Evolutionary conservation across 1,284 basidiomycete species (phyloP).

Genomic region (Trichosporon coremiiforme): DNA sequence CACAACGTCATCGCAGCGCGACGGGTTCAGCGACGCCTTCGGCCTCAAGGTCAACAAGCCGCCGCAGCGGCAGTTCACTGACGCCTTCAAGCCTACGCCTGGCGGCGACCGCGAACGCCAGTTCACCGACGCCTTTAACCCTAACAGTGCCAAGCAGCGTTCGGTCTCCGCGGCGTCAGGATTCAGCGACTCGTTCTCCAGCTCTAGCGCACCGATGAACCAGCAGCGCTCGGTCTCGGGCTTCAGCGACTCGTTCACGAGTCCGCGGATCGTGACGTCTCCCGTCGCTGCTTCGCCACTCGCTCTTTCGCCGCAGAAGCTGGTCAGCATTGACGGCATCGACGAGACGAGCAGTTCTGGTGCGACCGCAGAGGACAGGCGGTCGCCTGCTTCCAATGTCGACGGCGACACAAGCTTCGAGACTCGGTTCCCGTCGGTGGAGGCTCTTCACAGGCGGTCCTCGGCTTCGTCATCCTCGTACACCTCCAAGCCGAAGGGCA

Average conservation of each 20-base stretch:
- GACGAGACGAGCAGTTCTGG: not conserved
- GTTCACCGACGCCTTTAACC: constrained; percentile 14
- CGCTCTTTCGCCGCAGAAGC: constrained; percentile 6
- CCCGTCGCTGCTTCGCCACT: not conserved
- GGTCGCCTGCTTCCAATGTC: constrained; percentile 32
- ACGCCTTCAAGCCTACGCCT: not conserved
- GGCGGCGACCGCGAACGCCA: not conserved
- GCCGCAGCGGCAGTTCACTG: constrained; percentile 15
- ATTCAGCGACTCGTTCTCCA: constrained; percentile 25
- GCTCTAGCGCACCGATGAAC: not conserved
- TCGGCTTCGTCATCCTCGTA: not conserved
- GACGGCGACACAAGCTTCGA: constrained; percentile 48
- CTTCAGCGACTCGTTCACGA: constrained; percentile 14
- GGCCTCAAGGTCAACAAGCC: not conserved
- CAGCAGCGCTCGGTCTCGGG: constrained; percentile 4
- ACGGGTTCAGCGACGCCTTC: constrained; percentile 11
- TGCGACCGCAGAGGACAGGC: not conserved
- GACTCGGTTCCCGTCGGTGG: constrained; percentile 52
- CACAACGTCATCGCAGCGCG: not conserved
- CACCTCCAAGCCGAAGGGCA: not conserved
- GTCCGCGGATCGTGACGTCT: not conserved
- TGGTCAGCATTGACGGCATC: not conserved
- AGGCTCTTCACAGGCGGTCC: constrained; percentile 34
- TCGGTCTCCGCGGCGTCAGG: constrained; percentile 4
- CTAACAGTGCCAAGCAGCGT: constrained; percentile 7